A percentile compares a stretch with the other conserved stretches of the same genome.
Evolutionary conservation across 768 basidiomycete genomes (phyloP).

Genomic region (Cystofilobasidium macerans): DNA sequence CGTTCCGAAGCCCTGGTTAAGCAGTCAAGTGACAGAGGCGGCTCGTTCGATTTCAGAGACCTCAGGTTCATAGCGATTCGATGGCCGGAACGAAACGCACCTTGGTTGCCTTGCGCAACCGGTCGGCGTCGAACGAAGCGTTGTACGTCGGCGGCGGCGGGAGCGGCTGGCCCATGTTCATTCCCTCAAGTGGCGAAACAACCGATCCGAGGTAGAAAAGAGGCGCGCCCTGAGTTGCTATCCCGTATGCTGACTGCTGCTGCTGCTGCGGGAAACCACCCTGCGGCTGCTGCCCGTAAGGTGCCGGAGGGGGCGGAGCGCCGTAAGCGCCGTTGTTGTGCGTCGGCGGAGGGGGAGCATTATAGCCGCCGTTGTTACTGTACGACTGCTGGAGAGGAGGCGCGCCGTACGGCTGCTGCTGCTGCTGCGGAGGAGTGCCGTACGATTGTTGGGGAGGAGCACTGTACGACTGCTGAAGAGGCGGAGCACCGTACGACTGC

Average conservation of each 20-base stretch:
- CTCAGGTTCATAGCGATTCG: no score
- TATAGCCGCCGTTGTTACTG: neutral
- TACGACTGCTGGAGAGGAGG: neutral
- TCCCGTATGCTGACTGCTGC: constrained; percentile 5
- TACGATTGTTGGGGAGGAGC: constrained; percentile 21
- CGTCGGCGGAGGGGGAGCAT: neutral
- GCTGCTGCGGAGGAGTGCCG: constrained; percentile 1
- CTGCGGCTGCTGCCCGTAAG: neutral
- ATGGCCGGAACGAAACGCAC: constrained; percentile 25
- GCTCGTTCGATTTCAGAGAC: no score
- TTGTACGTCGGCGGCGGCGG: constrained; percentile 30
- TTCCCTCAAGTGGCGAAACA: constrained; percentile 13
- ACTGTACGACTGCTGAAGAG: no score
- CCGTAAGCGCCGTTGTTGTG: neutral
- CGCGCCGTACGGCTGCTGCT: neutral
- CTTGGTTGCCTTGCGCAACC: constrained; percentile 40
- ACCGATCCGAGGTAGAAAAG: constrained; percentile 3
- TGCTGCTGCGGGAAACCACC: neutral
- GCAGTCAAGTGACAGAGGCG: no score
- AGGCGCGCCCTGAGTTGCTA: neutral
- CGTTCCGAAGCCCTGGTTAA: constrained; percentile 32
- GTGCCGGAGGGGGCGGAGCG: neutral
- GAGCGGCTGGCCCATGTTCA: constrained; percentile 17
- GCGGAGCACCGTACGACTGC: no score
- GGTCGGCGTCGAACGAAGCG: constrained; percentile 36